Evolutionary conservation across 306 rosid genomes (phyloP).

Genomic region (Quercus suber): DNA sequence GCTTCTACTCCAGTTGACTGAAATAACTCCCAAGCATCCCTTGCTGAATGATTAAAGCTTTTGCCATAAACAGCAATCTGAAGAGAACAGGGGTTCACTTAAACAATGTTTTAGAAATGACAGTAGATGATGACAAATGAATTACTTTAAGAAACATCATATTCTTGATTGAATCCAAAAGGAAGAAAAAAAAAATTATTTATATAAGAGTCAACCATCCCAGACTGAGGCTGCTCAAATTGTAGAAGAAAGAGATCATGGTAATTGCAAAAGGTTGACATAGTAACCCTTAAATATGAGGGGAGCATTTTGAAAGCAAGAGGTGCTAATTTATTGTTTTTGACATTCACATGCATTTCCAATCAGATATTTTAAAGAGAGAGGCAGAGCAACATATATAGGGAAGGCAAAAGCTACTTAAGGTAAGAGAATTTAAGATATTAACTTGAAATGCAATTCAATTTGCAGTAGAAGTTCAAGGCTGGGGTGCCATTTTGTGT

Average conservation of each 20-base stretch:
- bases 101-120: conserved; percentile 11
- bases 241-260: not conserved
- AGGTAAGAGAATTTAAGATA: not conserved
- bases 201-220: not conserved
- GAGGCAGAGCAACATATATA: not conserved
- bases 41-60: conserved; percentile 88
- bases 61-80: conserved; percentile 96
- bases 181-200: not conserved
- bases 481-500: not conserved
- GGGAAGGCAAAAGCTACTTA: not conserved
- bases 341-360: not conserved
- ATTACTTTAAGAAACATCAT: not conserved
- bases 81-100: conserved; percentile 8
- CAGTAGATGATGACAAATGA: conserved; percentile 1
- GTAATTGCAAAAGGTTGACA: not conserved
- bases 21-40: conserved; percentile 99
- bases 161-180: not conserved
- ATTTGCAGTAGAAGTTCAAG: not conserved
- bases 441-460: not conserved
- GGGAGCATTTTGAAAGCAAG: not conserved
- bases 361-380: not conserved
- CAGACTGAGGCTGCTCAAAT: not conserved
- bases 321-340: not conserved
- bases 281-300: not conserved
- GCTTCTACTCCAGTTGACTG: conserved; percentile 99